A percentile compares a stretch with the other conserved stretches of the same genome.
Conservation (phyloP, 176 grass and related monocot species). For the Canna indica region DNA sequence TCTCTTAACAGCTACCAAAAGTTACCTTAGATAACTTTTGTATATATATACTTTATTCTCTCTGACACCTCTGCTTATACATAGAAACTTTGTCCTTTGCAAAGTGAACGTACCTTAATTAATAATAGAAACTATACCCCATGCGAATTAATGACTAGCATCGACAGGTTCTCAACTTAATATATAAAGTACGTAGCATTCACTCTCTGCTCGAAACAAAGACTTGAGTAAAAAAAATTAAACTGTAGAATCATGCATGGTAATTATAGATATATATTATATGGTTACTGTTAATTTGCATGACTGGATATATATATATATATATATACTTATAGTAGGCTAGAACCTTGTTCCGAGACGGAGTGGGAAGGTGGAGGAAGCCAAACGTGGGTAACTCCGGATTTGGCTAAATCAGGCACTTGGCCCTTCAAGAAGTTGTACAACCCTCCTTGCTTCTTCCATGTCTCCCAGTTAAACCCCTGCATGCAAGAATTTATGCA, state of each 20-base stretch:
- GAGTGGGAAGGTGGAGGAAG: constrained; percentile 74
- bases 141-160: too few relatives aligned
- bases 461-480: constrained; percentile 88
- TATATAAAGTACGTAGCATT: too few relatives aligned
- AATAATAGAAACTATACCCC: neutral
- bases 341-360: constrained; percentile 47
- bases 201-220: too few relatives aligned
- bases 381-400: constrained; percentile 69
- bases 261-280: neutral
- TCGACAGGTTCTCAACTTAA: too few relatives aligned
- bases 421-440: constrained; percentile 43
- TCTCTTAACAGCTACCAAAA: too few relatives aligned
- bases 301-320: neutral
- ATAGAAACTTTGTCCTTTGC: neutral
- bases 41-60: too few relatives aligned
- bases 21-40: too few relatives aligned
- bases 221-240: too few relatives aligned
- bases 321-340: neutral
- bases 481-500: neutral
- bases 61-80: too few relatives aligned
- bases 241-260: too few relatives aligned
- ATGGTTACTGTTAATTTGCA: neutral
- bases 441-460: constrained; percentile 69
- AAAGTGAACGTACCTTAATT: neutral
- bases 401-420: constrained; percentile 38